Percentiles rank a stretch among this genome's conserved stretches.
Conservation (phyloP, 371 early-diverging fungal genomes). For the Mortierella sp. region DNA sequence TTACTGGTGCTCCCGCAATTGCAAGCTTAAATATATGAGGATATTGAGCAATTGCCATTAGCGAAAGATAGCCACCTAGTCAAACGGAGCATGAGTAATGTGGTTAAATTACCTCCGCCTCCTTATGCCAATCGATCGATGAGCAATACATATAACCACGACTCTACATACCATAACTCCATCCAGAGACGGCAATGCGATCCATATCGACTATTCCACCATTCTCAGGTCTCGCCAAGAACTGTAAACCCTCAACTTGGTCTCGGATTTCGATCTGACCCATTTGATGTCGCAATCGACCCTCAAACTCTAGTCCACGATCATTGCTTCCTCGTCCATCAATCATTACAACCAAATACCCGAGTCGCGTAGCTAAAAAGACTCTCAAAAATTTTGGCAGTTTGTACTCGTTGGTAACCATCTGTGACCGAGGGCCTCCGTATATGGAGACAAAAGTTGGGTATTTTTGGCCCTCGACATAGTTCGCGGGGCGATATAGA, state of each 20-base stretch:
- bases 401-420: constrained; percentile 81
- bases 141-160: neutral
- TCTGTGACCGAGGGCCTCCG: constrained; percentile 75
- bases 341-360: constrained; percentile 79
- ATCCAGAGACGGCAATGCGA: constrained; percentile 76
- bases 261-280: constrained; percentile 79
- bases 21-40: constrained; percentile 76
- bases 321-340: constrained; percentile 83
- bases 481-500: constrained; percentile 71
- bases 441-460: constrained; percentile 73
- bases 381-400: constrained; percentile 74
- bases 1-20: constrained; percentile 86
- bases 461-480: constrained; percentile 63
- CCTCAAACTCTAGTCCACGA: constrained; percentile 78
- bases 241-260: constrained; percentile 75
- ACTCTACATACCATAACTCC: constrained; percentile 70
- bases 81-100: neutral
- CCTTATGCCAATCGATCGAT: neutral
- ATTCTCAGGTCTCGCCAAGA: constrained; percentile 62
- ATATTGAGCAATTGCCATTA: constrained; percentile 77
- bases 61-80: constrained; percentile 77
- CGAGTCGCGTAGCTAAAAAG: constrained; percentile 72
- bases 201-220: constrained; percentile 70
- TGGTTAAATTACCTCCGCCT: neutral
- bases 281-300: constrained; percentile 64